Conservation (phyloP, 805 yeast genomes). For the Wilhelminamyces savonicus region DNA sequence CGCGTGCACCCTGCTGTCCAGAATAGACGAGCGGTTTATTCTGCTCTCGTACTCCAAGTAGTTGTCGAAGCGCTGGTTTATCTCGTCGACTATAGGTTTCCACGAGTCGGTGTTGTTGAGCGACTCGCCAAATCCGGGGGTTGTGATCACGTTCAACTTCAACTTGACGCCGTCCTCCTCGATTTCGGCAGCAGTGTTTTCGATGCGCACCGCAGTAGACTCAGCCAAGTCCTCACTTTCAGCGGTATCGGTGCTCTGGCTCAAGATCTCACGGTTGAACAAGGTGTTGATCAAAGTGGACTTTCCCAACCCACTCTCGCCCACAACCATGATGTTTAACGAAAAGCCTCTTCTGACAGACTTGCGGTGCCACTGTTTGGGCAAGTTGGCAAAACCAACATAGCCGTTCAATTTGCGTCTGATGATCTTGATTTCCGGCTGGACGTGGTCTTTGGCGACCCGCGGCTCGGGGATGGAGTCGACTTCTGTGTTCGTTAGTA, state of each 20-base stretch:
- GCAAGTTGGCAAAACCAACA: slow-evolving; percentile 96
- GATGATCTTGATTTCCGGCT: slow-evolving; percentile 52
- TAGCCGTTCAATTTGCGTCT: slow-evolving; percentile 83
- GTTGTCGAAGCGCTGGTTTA: slow-evolving; percentile 76
- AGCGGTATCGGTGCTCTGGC: neutral
- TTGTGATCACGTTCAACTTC: slow-evolving; percentile 74
- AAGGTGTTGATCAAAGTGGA: slow-evolving; percentile 87
- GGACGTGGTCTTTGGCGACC: slow-evolving; percentile 8
- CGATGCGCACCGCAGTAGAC: slow-evolving; percentile 15
- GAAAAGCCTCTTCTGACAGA: slow-evolving; percentile 75
- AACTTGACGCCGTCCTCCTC: slow-evolving; percentile 93
- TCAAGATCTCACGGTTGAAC: slow-evolving; percentile 44
- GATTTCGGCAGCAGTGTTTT: slow-evolving; percentile 30
- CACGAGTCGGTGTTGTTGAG: slow-evolving; percentile 71
- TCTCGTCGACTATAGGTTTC: slow-evolving; percentile 89
- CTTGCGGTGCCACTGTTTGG: slow-evolving; percentile 98
- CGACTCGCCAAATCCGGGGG: slow-evolving; percentile 92
- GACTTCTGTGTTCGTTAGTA: too few species aligned
- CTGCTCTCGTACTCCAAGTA: slow-evolving; percentile 87
- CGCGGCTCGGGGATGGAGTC: too few species aligned
- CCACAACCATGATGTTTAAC: slow-evolving; percentile 84
- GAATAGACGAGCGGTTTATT: slow-evolving; percentile 62
- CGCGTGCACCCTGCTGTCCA: slow-evolving; percentile 88
- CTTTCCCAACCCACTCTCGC: slow-evolving; percentile 90
- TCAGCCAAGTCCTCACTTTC: slow-evolving; percentile 4